Evolutionary conservation across 1,284 basidiomycete species (phyloP).

Genomic region (Ceratobasidium sp.): DNA sequence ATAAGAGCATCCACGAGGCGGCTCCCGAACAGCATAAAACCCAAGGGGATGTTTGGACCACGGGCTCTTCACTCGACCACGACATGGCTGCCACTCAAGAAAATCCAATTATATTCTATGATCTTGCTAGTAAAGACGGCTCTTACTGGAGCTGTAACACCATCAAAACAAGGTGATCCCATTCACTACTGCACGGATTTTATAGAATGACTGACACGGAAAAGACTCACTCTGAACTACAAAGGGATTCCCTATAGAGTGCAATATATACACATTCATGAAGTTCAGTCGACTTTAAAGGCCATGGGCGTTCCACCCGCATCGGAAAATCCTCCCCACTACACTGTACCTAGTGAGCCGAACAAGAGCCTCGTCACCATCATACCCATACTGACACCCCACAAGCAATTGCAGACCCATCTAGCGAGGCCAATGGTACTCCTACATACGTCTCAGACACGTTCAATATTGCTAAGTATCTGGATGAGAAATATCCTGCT

Average conservation of each 20-base stretch:
- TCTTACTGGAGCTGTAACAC: not conserved
- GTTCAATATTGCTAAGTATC: slow-evolving; percentile 37
- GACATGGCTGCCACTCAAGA: not conserved
- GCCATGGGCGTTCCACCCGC: slow-evolving; percentile 20
- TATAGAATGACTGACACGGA: not conserved
- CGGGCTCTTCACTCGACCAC: not conserved
- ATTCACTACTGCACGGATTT: not conserved
- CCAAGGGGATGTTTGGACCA: too few relatives aligned
- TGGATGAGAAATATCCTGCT: too few relatives aligned
- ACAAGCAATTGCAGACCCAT: slow-evolving; percentile 36
- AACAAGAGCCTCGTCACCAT: not conserved
- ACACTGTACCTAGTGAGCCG: slow-evolving; percentile 6
- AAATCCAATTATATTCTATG: slow-evolving; percentile 13
- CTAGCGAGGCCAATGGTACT: slow-evolving; percentile 4
- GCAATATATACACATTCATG: slow-evolving; percentile 42
- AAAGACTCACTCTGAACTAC: slow-evolving; percentile 44
- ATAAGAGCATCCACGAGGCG: too few relatives aligned
- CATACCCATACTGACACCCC: not conserved
- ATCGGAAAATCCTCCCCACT: not conserved
- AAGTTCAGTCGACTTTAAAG: slow-evolving; percentile 42
- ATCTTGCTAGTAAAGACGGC: not conserved
- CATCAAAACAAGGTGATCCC: slow-evolving; percentile 16
- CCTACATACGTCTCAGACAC: slow-evolving; percentile 35
- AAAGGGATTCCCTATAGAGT: slow-evolving; percentile 45
- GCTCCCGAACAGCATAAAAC: too few relatives aligned